Percentiles rank a stretch among this genome's conserved stretches.
Evolutionary conservation across 345 rosid species (phyloP).

Genomic region (Corchorus olitorius): DNA sequence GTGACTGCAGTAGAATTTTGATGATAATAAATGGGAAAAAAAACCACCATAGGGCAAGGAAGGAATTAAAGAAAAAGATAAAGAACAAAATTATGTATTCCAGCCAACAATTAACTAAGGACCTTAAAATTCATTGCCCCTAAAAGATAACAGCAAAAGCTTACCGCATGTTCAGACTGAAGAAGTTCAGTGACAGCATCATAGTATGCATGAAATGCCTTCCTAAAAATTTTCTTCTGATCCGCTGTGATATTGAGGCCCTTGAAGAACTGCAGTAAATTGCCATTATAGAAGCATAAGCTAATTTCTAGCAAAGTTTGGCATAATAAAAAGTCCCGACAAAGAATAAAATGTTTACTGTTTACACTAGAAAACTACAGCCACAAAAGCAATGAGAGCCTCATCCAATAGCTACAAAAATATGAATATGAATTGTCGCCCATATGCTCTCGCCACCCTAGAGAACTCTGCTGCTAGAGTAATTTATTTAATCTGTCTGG

Average conservation of each 20-base stretch:
- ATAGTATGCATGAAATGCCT: slow-evolving; percentile 76
- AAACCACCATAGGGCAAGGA: slow-evolving; percentile 9
- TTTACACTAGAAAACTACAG: neutral
- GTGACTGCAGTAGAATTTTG: slow-evolving; percentile 50
- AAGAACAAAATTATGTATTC: neutral
- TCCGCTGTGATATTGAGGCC: slow-evolving; percentile 78
- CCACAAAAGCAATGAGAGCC: neutral
- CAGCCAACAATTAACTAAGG: neutral
- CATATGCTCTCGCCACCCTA: too few species aligned
- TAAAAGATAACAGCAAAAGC: slow-evolving; percentile 25
- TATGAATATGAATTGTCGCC: too few species aligned
- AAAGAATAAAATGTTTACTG: too few species aligned
- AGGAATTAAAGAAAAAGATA: neutral
- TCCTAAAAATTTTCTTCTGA: slow-evolving; percentile 81
- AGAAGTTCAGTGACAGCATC: slow-evolving; percentile 86
- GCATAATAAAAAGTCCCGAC: neutral
- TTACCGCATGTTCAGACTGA: slow-evolving; percentile 89
- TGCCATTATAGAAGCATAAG: slow-evolving; percentile 29
- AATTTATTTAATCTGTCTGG: too few species aligned
- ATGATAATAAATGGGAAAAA: slow-evolving; percentile 15
- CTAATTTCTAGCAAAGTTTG: neutral
- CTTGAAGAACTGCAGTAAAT: slow-evolving; percentile 69
- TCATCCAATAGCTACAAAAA: neutral
- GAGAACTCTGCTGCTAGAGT: too few species aligned
- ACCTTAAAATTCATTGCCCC: neutral